These are phyloP conservation scores for Chenopodium formosanum DNA, from an alignment of 148 eudicot genomes.

Conservation along the genomic window DNA sequence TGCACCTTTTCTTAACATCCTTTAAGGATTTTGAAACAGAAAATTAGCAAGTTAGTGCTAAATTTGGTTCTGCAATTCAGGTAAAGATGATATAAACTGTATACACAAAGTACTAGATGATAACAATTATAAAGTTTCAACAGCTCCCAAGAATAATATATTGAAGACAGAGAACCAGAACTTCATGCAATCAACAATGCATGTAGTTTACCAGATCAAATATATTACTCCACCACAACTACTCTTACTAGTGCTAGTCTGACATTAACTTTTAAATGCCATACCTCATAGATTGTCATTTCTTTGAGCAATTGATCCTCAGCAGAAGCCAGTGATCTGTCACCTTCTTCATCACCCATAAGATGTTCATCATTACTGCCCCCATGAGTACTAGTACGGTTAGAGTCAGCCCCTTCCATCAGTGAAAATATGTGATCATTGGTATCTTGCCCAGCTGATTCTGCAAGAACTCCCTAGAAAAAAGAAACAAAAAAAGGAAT, in stretches of 20 bases:
- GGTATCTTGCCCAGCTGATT: slow-evolving; percentile 54
- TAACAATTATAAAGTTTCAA: not conserved
- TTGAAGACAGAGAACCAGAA: not conserved
- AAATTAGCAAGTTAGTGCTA: not conserved
- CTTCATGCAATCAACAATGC: not conserved
- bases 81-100: not conserved
- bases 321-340: slow-evolving; percentile 76
- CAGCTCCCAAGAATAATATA: not conserved
- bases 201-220: not conserved
- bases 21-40: not conserved
- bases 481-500: slow-evolving; percentile 4
- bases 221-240: not conserved
- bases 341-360: slow-evolving; percentile 83
- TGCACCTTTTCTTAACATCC: not conserved
- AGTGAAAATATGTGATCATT: slow-evolving; percentile 61
- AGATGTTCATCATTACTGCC: slow-evolving; percentile 67
- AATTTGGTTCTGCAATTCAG: not conserved
- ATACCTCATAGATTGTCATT: slow-evolving; percentile 96
- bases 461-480: slow-evolving; percentile 73
- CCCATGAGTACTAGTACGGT: slow-evolving; percentile 42
- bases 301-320: slow-evolving; percentile 94
- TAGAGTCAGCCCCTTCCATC: slow-evolving; percentile 59
- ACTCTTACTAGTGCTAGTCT: not conserved
- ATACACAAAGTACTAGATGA: not conserved
- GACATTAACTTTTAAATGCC: not conserved